These are phyloP conservation scores for Podila verticillata DNA, from an alignment of 192 early-diverging fungal species.

Conservation along the genomic window DNA sequence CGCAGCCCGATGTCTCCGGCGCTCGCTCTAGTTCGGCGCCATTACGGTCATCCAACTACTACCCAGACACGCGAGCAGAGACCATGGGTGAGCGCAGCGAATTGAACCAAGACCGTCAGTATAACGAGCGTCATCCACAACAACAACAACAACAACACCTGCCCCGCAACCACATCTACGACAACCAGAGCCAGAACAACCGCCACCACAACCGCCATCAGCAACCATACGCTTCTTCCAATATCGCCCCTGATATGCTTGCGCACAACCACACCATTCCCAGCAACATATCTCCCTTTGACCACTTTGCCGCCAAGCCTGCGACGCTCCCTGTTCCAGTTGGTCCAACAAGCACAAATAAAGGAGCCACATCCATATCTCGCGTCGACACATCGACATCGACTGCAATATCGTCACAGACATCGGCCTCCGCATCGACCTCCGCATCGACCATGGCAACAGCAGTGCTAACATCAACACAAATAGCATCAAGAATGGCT, in stretches of 20 bases:
- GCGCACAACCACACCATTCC: too few species aligned
- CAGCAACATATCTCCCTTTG: too few species aligned
- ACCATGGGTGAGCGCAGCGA: too few species aligned
- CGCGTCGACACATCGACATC: background rate
- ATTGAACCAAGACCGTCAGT: background rate
- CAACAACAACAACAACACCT: slow-evolving; percentile 3
- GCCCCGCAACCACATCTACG: background rate
- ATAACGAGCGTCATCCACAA: background rate
- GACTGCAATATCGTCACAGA: background rate
- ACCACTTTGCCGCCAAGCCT: too few species aligned
- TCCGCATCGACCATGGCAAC: background rate
- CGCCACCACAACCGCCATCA: slow-evolving; percentile 1
- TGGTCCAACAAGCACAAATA: too few species aligned
- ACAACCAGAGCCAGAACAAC: too few species aligned
- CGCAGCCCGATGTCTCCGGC: too few species aligned
- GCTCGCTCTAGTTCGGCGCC: too few species aligned
- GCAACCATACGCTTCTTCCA: background rate
- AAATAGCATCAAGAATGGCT: background rate
- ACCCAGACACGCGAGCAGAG: too few species aligned
- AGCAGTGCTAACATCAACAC: background rate
- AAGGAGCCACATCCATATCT: background rate
- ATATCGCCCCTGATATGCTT: too few species aligned
- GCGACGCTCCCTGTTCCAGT: too few species aligned
- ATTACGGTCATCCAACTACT: too few species aligned
- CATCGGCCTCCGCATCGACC: background rate